These are phyloP conservation scores for maize (Zea mays) DNA, from an alignment of 176 grass and related monocot genomes.

Conservation along the genomic window DNA sequence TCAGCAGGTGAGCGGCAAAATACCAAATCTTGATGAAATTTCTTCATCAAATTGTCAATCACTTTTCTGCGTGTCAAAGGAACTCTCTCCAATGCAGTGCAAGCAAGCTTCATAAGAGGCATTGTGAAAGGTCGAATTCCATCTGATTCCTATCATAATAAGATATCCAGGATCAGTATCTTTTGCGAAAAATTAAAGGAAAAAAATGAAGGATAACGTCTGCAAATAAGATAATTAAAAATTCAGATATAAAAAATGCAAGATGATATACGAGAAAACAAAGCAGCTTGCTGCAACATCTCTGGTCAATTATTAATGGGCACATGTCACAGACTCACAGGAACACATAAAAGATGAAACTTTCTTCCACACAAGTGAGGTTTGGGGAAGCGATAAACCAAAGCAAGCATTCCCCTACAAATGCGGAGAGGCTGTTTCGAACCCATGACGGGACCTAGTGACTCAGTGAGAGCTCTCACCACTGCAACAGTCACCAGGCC, in stretches of 20 bases:
- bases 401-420: too few relatives aligned
- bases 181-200: neutral
- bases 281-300: neutral
- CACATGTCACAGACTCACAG: neutral
- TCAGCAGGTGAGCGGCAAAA: slow-evolving; percentile 77
- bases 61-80: slow-evolving; percentile 76
- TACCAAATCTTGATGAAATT: slow-evolving; percentile 91
- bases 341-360: neutral
- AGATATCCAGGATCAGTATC: slow-evolving; percentile 1
- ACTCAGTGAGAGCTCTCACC: too few relatives aligned
- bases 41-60: slow-evolving; percentile 79
- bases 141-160: slow-evolving; percentile 73
- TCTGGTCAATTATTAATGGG: neutral
- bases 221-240: slow-evolving; percentile 2
- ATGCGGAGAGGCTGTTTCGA: too few relatives aligned
- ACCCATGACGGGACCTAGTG: too few relatives aligned
- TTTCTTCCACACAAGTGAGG: neutral
- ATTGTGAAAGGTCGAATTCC: slow-evolving; percentile 95
- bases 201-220: neutral
- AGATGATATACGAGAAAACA: neutral
- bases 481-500: too few relatives aligned
- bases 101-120: slow-evolving; percentile 98
- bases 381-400: too few relatives aligned
- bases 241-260: neutral
- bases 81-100: slow-evolving; percentile 92